These are phyloP conservation scores for Heliocybe sulcata DNA, from an alignment of 1,284 basidiomycete species.

Conservation along the genomic window DNA sequence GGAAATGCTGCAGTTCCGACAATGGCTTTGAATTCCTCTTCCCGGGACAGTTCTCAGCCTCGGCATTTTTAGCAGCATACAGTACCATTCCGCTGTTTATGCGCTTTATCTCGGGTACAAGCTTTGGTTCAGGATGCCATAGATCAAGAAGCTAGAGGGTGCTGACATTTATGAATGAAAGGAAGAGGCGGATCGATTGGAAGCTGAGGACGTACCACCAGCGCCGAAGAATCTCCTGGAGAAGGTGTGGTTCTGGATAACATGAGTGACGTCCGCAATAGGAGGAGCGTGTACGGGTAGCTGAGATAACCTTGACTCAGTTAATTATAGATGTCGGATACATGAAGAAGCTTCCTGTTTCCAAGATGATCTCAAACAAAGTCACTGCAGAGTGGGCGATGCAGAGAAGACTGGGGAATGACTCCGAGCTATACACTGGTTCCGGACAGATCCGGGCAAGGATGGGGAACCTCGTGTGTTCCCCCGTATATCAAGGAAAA, in stretches of 20 bases:
- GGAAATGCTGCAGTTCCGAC: not conserved
- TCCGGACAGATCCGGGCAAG: too few species aligned
- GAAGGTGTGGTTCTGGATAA: not conserved
- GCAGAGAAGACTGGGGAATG: too few species aligned
- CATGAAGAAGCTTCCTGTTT: too few species aligned
- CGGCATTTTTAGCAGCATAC: not conserved
- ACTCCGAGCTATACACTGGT: too few species aligned
- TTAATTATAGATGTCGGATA: too few species aligned
- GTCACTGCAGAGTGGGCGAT: too few species aligned
- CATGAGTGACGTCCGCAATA: not conserved
- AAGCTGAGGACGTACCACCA: not conserved
- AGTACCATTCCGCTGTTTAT: constrained; percentile 1
- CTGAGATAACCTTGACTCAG: not conserved
- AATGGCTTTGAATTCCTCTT: not conserved
- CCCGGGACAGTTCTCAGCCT: not conserved
- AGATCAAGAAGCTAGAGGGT: not conserved
- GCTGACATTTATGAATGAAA: not conserved
- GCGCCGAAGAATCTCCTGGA: not conserved
- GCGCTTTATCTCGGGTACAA: not conserved
- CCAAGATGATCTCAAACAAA: too few species aligned
- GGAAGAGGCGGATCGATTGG: not conserved
- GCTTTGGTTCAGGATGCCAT: not conserved
- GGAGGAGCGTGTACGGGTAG: not conserved
- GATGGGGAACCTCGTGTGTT: too few species aligned
- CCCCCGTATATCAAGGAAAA: not conserved